Evolutionary conservation across 805 yeast genomes (phyloP), one percentile per base, ranked within the genome.

Genomic region (Cyberlindnera saturnus): DNA sequence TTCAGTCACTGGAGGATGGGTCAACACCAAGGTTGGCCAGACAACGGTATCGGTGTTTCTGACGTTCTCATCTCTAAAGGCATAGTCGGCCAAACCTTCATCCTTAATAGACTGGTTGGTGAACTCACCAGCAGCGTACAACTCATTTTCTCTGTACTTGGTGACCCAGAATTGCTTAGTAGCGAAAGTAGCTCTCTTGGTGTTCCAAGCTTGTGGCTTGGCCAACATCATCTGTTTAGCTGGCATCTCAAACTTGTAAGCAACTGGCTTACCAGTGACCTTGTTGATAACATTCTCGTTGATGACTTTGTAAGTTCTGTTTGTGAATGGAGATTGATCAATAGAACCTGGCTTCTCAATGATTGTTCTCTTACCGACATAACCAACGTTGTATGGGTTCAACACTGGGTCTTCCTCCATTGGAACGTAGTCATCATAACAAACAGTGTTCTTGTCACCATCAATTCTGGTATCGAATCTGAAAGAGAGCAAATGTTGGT

Each of bases 131-230:
- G 89, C 90, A 40, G 90, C 88, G 51, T 71, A 85, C 54, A 82
- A 63, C 65, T 83, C 78, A 59, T 81, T 73, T 60, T 86, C 93
- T 48, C 69, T 67, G 67, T 83, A 81, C 63, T 83, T 84, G 51
- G 91, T 82, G 51, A 83, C 89, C 90, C 91, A 85, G 51, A 85
- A 64, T 61, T 82, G 91, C 61, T 85, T 73, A 18, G 90, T 82
- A 34, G 90, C 87, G 57, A 74, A 85, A 46, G 68, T 70, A 16
- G 91, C 91, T 71, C 93, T 79, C 65, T 72, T 79, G 52, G 69
- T 71, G 60, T 84, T 83, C 68, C 64, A 78, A 3, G 88, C 79
- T 34, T 75, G 75, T 42, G 71, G 70, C 41, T 74, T 75, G 7
- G 86, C 89, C 63, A 84, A 61, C 50, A 84, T 71, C 85, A 82